phyloP scores from a whole-genome alignment of 1,284 basidiomycete genomes.

The Vanrija humicola region DNA sequence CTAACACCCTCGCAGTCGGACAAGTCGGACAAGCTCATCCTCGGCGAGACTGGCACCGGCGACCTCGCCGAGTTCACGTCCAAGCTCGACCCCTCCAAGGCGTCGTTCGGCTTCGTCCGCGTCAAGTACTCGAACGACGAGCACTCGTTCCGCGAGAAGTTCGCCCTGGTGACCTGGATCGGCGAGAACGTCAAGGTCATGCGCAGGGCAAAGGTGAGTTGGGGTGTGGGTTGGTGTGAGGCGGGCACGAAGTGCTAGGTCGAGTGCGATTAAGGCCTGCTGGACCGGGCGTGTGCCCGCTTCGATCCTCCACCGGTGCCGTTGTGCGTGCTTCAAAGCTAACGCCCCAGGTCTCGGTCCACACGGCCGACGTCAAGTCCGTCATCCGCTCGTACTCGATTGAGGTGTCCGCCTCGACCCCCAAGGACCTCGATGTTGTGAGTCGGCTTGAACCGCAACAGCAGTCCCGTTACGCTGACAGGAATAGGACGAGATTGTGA shows the following conservation, averaged over 20 bases:
- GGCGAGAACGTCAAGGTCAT: conserved; percentile 78
- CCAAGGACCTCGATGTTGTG: conserved; percentile 76
- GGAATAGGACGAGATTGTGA: conserved; percentile 37
- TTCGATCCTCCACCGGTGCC: no score
- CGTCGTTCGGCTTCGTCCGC: conserved; percentile 76
- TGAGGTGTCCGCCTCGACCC: conserved; percentile 74
- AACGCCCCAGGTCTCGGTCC: conserved; percentile 70
- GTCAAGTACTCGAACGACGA: conserved; percentile 70
- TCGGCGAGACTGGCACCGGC: conserved; percentile 72
- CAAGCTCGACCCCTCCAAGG: conserved; percentile 66
- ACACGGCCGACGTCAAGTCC: conserved; percentile 76
- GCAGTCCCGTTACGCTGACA: neutral
- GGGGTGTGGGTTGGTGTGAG: neutral
- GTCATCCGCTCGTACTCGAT: conserved; percentile 75
- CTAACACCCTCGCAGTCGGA: conserved; percentile 56
- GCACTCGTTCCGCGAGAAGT: conserved; percentile 79
- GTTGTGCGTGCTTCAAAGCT: no score
- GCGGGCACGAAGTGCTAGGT: neutral
- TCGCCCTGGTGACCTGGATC: conserved; percentile 85
- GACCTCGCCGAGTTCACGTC: conserved; percentile 72
- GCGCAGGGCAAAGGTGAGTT: conserved; percentile 77
- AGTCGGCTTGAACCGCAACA: conserved; percentile 6
- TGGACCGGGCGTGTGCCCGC: no score
- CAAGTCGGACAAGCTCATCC: conserved; percentile 72
- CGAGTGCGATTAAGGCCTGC: no score